A percentile compares a stretch with the other conserved stretches of the same genome.
Evolutionary conservation across 768 basidiomycete genomes (phyloP).

Genomic region (Lactarius pseudohatsudake): DNA sequence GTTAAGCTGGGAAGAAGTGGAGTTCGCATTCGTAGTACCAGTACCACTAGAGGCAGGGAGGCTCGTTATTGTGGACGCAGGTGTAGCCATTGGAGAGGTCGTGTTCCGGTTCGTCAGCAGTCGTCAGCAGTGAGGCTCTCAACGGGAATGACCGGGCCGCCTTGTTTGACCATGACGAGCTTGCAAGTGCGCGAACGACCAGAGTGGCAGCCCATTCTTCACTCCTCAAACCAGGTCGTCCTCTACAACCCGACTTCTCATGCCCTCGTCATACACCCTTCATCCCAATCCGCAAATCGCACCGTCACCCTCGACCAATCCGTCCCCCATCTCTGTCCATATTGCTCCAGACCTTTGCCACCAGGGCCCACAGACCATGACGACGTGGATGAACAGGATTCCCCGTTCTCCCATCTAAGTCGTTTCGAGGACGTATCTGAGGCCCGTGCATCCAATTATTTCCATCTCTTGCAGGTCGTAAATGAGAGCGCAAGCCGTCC

Average conservation of each 20-base stretch:
- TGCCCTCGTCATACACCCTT: conserved; percentile 62
- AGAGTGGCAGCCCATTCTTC: conserved; percentile 75
- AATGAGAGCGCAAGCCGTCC: conserved; percentile 63
- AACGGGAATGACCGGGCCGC: neutral
- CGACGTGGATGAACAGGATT: conserved; percentile 37
- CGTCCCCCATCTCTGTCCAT: conserved; percentile 53
- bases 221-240: conserved; percentile 83
- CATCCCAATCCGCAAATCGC: conserved; percentile 16
- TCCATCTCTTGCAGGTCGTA: conserved; percentile 69
- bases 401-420: conserved; percentile 10
- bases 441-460: conserved; percentile 71
- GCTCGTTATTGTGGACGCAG: neutral
- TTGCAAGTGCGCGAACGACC: neutral
- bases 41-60: conserved; percentile 1
- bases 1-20: conserved; percentile 3
- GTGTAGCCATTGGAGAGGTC: too few relatives aligned
- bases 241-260: conserved; percentile 86
- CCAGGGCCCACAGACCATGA: conserved; percentile 33
- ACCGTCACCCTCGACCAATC: conserved; percentile 5
- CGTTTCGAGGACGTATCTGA: conserved; percentile 33
- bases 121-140: neutral
- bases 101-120: neutral
- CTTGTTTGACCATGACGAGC: neutral
- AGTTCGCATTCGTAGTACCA: neutral
- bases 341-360: conserved; percentile 66